phyloP scores from a whole-genome alignment of 805 yeast genomes.

The Saccharomyces jurei region DNA sequence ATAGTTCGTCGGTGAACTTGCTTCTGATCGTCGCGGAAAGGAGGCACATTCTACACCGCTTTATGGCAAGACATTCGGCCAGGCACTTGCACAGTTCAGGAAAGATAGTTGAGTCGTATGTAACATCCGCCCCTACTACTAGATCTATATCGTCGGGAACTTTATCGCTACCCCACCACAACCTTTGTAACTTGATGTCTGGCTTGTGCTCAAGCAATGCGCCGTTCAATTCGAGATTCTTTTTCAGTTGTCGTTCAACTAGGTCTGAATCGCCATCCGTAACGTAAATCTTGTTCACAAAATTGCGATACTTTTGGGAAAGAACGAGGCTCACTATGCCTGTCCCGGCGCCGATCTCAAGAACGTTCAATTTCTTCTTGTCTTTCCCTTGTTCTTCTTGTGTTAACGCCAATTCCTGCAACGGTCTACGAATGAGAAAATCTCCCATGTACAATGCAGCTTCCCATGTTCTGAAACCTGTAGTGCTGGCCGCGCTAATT shows the following conservation, averaged over 20 bases:
- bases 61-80: conserved; percentile 13
- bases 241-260: conserved; percentile 16
- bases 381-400: not conserved
- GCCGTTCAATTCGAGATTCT: conserved; percentile 41
- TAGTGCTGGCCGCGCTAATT: conserved; percentile 70
- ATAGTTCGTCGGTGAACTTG: conserved; percentile 38
- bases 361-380: conserved; percentile 21
- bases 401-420: conserved; percentile 1
- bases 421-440: conserved; percentile 31
- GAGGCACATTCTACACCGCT: conserved; percentile 15
- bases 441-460: conserved; percentile 66
- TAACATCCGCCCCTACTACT: conserved; percentile 79
- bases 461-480: conserved; percentile 92
- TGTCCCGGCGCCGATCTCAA: conserved; percentile 88
- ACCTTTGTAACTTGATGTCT: conserved; percentile 29
- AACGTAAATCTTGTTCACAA: conserved; percentile 11
- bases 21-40: conserved; percentile 77
- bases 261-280: conserved; percentile 30
- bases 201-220: conserved; percentile 10
- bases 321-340: conserved; percentile 47
- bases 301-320: conserved; percentile 6
- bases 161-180: conserved; percentile 54
- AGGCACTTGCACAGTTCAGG: conserved; percentile 47
- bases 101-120: conserved; percentile 62
- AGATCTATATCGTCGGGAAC: conserved; percentile 39